Evolutionary conservation across 495 filamentous ascomycete genomes (phyloP).

Genomic region (Hypoxylon fragiforme): DNA sequence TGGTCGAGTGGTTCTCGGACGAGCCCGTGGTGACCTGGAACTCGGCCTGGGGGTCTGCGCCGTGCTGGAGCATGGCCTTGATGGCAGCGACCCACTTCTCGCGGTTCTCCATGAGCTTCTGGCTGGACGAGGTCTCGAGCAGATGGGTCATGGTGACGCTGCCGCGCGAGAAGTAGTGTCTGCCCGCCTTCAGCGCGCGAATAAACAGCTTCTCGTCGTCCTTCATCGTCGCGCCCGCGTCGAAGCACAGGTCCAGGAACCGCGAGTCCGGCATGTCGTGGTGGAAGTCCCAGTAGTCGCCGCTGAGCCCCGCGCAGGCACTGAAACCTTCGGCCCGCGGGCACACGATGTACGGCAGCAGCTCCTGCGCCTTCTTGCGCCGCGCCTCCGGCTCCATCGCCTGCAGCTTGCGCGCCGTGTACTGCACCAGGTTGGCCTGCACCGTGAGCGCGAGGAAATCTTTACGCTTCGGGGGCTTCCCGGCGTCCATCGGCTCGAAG

Average conservation of each 20-base stretch:
- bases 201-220: conserved; percentile 27
- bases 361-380: conserved; percentile 35
- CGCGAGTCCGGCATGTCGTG: conserved; percentile 40
- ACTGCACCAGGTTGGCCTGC: conserved; percentile 37
- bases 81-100: conserved; percentile 38
- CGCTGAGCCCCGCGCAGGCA: conserved; percentile 34
- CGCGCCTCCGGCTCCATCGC: conserved; percentile 13
- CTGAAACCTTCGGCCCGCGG: conserved; percentile 38
- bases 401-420: conserved; percentile 27
- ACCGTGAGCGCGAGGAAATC: conserved; percentile 37
- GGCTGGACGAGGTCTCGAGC: conserved; percentile 34
- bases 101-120: conserved; percentile 36
- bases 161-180: conserved; percentile 38
- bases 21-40: conserved; percentile 28
- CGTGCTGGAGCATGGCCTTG: conserved; percentile 36
- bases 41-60: conserved; percentile 36
- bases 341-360: conserved; percentile 32
- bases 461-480: conserved; percentile 39
- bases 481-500: conserved; percentile 41
- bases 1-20: conserved; percentile 31
- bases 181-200: conserved; percentile 33
- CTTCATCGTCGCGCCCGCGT: conserved; percentile 24
- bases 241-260: conserved; percentile 32
- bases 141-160: conserved; percentile 40
- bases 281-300: conserved; percentile 40